Evolutionary conservation across 2,329 filamentous ascomycete species (phyloP).

Genomic region (Alternaria consortialis): DNA sequence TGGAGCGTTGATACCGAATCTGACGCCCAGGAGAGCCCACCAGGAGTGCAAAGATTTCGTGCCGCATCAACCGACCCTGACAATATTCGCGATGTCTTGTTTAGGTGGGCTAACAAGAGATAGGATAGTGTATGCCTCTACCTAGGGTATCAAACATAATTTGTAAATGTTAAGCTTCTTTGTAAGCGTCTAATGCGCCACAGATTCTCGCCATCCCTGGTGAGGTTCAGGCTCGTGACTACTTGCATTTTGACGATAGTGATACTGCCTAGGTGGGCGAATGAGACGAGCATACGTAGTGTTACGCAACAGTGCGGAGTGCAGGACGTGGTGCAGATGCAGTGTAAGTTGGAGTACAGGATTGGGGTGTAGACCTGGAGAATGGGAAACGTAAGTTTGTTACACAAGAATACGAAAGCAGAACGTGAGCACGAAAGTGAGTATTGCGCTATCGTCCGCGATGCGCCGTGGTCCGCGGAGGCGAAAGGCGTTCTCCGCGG

Average conservation of each 20-base stretch:
- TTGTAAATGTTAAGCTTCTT: too few relatives aligned
- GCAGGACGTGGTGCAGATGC: constrained; percentile 21
- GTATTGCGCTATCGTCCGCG: background rate
- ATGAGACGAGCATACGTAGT: constrained; percentile 19
- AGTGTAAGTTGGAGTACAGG: constrained; percentile 21
- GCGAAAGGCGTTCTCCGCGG: background rate
- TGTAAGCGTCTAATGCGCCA: too few relatives aligned
- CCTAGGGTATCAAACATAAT: too few relatives aligned
- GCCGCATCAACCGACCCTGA: too few relatives aligned
- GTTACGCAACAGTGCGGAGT: constrained; percentile 21
- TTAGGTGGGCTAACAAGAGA: too few relatives aligned
- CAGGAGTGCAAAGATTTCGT: too few relatives aligned
- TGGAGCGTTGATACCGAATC: background rate
- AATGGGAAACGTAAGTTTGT: background rate
- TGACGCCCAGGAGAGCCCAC: background rate
- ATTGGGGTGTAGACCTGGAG: constrained; percentile 17
- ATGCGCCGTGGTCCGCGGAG: constrained; percentile 1
- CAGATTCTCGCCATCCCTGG: too few relatives aligned
- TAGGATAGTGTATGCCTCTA: too few relatives aligned
- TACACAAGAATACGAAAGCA: background rate
- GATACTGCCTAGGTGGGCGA: background rate
- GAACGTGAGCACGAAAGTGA: background rate
- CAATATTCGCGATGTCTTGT: too few relatives aligned
- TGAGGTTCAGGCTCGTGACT: constrained; percentile 12
- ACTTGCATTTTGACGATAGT: constrained; percentile 6